Evolutionary conservation across 1,284 basidiomycete species (phyloP), one percentile per base, ranked within the genome.

Genomic region (Cystobasidiaceae sp.): DNA sequence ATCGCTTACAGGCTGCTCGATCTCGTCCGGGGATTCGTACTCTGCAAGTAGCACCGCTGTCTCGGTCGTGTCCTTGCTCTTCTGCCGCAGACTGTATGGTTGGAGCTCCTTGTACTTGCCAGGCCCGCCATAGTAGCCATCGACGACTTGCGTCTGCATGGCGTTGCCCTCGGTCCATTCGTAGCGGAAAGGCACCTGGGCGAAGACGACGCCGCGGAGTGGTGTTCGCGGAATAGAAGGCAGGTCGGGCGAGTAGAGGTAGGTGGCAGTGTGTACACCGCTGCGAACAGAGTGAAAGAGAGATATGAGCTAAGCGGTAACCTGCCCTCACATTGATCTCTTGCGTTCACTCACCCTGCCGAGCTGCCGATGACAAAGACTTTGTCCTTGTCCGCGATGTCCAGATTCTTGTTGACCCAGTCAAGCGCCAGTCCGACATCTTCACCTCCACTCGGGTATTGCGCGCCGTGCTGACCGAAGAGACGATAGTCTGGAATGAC

Each of bases 401-500:
- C 33, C 13, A 62, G 19, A 21, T 62, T 62, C 39, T 45, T 52
- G 25, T 43, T 50, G 27, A 62, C 27, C 60, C 60, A 62, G 15
- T 62, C 48, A 37, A 62, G 19, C 13, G 60, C 39, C 15, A 62
- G 41, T 15, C 23, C 48, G 25, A 62, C 30, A 45, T 62, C 60
- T 25, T 62, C 60, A 28, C 49, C 60, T 54, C 60, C 60, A 25
- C 34, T 52, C 32, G 60, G 60, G 39, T 25, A 62, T 4, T n/a
- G 21, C 4, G 60, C 60, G 33, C 34, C 39, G 37, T 62, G 60
- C 4, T 37, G 7, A 13, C 27, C 28, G 28, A 27, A 49, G n/a
- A 62, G 50, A 19, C 60, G 25, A 33, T 62, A 62, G 34, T 62
- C 60, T 34, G 49, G 48, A 9, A 62, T 21, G n/a, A 62, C 49